Conservation (phyloP, 2,329 filamentous ascomycete species). For the Chaetomium sp. region DNA sequence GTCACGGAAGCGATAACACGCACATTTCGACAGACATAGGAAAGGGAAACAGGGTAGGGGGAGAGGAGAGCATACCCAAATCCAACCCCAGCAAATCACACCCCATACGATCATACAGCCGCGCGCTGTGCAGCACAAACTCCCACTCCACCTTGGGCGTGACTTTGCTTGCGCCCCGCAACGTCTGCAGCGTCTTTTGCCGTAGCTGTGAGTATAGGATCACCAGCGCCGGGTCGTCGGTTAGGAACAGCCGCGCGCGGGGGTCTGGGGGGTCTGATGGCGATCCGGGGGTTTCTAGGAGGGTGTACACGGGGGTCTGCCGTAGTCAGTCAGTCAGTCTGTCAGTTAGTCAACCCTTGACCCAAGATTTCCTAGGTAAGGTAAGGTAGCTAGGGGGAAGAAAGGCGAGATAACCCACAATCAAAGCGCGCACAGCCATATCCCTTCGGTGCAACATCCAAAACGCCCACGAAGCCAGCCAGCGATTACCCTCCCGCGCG, state of each 20-base stretch:
- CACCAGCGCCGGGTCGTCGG: slow-evolving; percentile 84
- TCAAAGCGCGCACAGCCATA: slow-evolving; percentile 75
- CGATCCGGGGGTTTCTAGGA: slow-evolving; percentile 62
- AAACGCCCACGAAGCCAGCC: slow-evolving; percentile 93
- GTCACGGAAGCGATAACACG: too few species aligned
- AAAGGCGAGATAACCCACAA: slow-evolving; percentile 46
- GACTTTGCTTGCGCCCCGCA: slow-evolving; percentile 77
- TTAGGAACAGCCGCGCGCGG: slow-evolving; percentile 71
- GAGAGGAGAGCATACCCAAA: slow-evolving; percentile 52
- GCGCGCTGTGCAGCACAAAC: slow-evolving; percentile 80
- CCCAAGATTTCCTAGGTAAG: too few species aligned
- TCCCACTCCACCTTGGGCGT: slow-evolving; percentile 76
- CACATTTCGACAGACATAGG: background rate
- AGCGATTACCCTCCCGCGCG: slow-evolving; percentile 75
- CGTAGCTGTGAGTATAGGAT: slow-evolving; percentile 82
- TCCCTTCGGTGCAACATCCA: slow-evolving; percentile 81
- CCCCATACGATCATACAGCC: slow-evolving; percentile 83
- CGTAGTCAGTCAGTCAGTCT: background rate
- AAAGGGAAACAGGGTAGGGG: slow-evolving; percentile 18
- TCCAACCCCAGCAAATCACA: slow-evolving; percentile 86
- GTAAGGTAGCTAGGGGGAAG: too few species aligned
- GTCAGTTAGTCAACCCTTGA: background rate
- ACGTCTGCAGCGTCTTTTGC: slow-evolving; percentile 72
- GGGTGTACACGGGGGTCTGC: slow-evolving; percentile 68
- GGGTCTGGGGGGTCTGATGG: slow-evolving; percentile 46